A percentile compares a stretch with the other conserved stretches of the same genome.
These are phyloP conservation scores for Rhizophlyctis rosea DNA, from an alignment of 192 early-diverging fungal genomes.

Conservation along the genomic window DNA sequence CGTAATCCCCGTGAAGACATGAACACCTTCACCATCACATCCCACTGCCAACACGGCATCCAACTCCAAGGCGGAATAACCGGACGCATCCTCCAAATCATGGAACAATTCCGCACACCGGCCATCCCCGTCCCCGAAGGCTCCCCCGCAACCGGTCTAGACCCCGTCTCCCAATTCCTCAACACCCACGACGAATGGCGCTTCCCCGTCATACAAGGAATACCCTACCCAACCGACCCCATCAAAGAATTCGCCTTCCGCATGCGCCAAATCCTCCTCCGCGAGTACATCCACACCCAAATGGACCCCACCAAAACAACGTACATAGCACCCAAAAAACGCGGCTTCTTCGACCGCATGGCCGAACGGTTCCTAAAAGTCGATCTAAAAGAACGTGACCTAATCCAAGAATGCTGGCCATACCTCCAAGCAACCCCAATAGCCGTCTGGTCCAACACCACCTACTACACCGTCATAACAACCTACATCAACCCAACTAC, in stretches of 20 bases:
- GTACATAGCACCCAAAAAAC: neutral
- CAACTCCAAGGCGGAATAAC: no score
- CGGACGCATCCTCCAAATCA: no score
- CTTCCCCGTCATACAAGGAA: neutral
- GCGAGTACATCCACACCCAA: neutral
- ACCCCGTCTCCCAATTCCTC: neutral
- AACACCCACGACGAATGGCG: neutral
- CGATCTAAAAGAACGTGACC: neutral
- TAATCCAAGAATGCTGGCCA: neutral
- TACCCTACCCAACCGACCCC: neutral
- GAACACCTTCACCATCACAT: no score
- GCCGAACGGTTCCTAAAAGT: neutral
- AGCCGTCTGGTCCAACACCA: neutral
- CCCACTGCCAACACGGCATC: no score
- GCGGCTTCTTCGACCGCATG: neutral
- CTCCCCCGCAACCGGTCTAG: no score
- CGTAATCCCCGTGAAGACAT: no score
- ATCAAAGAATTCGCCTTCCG: neutral
- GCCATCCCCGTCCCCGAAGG: no score
- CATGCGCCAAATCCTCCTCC: neutral
- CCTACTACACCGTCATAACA: neutral
- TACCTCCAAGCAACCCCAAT: neutral
- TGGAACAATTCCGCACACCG: no score
- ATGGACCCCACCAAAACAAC: neutral
- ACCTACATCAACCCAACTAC: neutral